These are phyloP conservation scores for Coemansia javaensis DNA, from an alignment of 192 early-diverging fungal genomes.

Conservation along the genomic window DNA sequence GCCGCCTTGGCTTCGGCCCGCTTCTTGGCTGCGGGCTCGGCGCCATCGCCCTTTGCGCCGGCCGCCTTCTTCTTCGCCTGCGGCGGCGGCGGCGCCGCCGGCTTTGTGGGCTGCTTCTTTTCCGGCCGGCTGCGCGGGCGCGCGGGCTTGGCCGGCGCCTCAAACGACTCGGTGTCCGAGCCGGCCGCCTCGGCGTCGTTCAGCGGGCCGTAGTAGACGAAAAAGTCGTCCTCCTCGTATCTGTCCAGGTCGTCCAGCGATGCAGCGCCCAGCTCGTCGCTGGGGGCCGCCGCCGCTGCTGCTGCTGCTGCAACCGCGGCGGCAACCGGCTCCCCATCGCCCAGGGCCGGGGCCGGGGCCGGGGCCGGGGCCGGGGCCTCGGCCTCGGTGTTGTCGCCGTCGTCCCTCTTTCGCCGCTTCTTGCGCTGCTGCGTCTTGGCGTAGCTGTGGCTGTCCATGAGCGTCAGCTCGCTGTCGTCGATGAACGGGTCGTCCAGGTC, in stretches of 20 bases:
- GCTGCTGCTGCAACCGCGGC: not conserved
- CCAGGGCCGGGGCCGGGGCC: no score
- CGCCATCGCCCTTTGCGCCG: constrained; percentile 11
- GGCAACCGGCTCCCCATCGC: not conserved
- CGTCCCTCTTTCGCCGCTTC: constrained; percentile 43
- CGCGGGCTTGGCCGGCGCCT: constrained; percentile 17
- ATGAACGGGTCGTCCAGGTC: constrained; percentile 53
- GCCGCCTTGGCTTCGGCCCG: constrained; percentile 12
- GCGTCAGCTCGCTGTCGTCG: constrained; percentile 49
- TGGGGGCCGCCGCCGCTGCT: not conserved
- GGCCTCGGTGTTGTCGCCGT: constrained; percentile 33
- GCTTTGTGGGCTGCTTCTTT: constrained; percentile 25
- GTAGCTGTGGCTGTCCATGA: constrained; percentile 43
- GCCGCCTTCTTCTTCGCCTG: constrained; percentile 13
- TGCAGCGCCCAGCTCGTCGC: not conserved
- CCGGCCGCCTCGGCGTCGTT: constrained; percentile 26
- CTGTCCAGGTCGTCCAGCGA: constrained; percentile 34
- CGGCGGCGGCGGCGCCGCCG: constrained; percentile 1
- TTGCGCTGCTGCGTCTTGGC: constrained; percentile 29
- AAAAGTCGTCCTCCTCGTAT: constrained; percentile 46
- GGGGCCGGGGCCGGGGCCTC: constrained; percentile 13
- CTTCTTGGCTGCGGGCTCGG: constrained; percentile 16
- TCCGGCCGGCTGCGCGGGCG: constrained; percentile 30
- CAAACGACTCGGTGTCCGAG: constrained; percentile 16
- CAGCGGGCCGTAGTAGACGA: constrained; percentile 48